phyloP scores from a whole-genome alignment of 345 rosid genomes.

The Hypericum androsaemum region DNA sequence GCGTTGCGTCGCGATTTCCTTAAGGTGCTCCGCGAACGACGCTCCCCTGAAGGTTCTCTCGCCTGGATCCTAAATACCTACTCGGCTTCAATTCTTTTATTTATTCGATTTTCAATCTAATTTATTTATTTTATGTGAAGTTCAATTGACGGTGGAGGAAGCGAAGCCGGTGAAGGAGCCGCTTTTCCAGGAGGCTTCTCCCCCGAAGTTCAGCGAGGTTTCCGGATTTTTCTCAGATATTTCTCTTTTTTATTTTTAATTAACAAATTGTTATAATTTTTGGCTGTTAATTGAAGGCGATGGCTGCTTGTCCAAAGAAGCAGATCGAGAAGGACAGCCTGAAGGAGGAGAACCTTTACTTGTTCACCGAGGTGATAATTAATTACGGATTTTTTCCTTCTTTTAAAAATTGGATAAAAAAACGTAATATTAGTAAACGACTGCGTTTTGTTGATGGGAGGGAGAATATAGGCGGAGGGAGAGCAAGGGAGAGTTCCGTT shows the following conservation, averaged over 20 bases:
- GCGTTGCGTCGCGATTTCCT: slow-evolving; percentile 52
- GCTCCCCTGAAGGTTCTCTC: slow-evolving; percentile 39
- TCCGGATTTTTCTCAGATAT: not conserved
- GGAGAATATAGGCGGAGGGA: slow-evolving; percentile 28
- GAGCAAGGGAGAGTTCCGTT: slow-evolving; percentile 71
- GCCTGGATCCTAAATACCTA: not conserved
- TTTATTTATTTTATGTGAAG: slow-evolving; percentile 14
- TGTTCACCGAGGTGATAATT: slow-evolving; percentile 63
- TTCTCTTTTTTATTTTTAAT: not conserved
- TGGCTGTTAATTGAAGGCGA: slow-evolving; percentile 30
- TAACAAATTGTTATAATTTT: no score
- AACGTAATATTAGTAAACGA: not conserved
- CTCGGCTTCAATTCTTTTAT: not conserved
- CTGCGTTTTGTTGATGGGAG: not conserved
- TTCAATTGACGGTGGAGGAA: slow-evolving; percentile 38
- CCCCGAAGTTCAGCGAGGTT: slow-evolving; percentile 40
- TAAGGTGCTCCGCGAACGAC: slow-evolving; percentile 35
- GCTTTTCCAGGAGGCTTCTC: slow-evolving; percentile 40
- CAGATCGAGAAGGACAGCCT: slow-evolving; percentile 34
- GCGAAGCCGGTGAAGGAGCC: slow-evolving; percentile 52
- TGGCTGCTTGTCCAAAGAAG: slow-evolving; percentile 65
- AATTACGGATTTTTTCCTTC: not conserved
- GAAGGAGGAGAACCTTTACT: slow-evolving; percentile 60
- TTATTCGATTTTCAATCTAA: not conserved
- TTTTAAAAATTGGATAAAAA: not conserved